Conservation (phyloP, 495 filamentous ascomycete genomes). For the Mycothermus thermophilus region DNA sequence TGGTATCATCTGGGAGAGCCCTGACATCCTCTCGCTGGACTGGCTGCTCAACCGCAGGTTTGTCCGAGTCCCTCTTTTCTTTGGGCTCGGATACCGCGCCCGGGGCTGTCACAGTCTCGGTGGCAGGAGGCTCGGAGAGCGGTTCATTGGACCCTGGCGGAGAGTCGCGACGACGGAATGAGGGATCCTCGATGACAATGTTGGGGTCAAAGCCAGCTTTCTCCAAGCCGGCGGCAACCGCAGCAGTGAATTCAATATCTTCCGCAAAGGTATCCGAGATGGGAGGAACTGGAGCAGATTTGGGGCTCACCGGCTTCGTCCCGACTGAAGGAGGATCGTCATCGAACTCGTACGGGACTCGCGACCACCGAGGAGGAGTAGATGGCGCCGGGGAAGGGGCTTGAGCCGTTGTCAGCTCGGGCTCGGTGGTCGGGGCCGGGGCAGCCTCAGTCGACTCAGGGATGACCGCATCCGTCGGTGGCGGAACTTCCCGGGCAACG, state of each 20-base stretch:
- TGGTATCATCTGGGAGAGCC: conserved; percentile 1
- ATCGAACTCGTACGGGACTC: conserved; percentile 7
- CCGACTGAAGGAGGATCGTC: conserved; percentile 13
- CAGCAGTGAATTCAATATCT: conserved; percentile 56
- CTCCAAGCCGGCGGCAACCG: conserved; percentile 53
- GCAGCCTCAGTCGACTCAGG: too few relatives aligned
- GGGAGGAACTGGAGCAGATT: conserved; percentile 15
- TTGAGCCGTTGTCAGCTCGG: background rate
- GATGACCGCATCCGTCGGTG: background rate
- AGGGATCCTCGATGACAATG: conserved; percentile 51
- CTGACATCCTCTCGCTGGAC: background rate
- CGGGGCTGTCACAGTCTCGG: conserved; percentile 29
- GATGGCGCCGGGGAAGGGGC: conserved; percentile 1
- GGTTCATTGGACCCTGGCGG: conserved; percentile 45
- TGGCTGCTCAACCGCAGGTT: background rate
- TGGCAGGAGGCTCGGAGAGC: conserved; percentile 29
- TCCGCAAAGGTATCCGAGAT: conserved; percentile 39
- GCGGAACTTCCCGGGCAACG: background rate
- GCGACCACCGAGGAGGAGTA: conserved; percentile 1
- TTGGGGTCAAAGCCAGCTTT: conserved; percentile 58
- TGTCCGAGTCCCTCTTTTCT: background rate
- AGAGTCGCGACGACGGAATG: conserved; percentile 48
- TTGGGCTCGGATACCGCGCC: too few relatives aligned
- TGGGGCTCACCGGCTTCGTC: conserved; percentile 24
- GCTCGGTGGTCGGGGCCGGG: background rate